phyloP scores from a whole-genome alignment of 495 filamentous ascomycete genomes.

The Articulospora tetracladia region DNA sequence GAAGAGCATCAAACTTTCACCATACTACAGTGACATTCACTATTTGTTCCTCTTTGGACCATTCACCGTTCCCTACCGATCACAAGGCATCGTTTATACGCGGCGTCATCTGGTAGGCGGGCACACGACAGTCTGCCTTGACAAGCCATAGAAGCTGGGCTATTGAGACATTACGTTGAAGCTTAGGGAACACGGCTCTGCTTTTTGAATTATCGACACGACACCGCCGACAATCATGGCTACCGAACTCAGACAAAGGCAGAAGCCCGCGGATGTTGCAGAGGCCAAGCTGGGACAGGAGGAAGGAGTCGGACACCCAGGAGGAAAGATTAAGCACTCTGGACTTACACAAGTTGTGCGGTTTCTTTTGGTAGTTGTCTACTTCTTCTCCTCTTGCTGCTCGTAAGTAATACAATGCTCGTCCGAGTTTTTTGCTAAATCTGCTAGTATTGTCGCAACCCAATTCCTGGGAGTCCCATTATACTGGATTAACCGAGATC shows the following conservation, averaged over 20 bases:
- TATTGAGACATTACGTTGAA: not conserved
- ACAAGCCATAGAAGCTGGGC: not conserved
- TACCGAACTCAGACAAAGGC: conserved; percentile 17
- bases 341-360: conserved; percentile 60
- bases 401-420: conserved; percentile 17
- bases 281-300: not conserved
- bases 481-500: conserved; percentile 63
- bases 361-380: conserved; percentile 57
- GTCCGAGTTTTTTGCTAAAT: not conserved
- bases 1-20: too few species aligned
- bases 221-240: conserved; percentile 13
- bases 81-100: not conserved
- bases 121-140: not conserved
- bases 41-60: too few species aligned
- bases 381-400: conserved; percentile 51
- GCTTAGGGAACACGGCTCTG: not conserved
- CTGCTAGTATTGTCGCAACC: conserved; percentile 52
- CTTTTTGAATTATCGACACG: not conserved
- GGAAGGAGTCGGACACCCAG: conserved; percentile 43
- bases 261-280: not conserved
- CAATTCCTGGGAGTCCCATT: conserved; percentile 68
- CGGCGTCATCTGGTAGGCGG: not conserved
- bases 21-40: too few species aligned
- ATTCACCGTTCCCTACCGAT: too few species aligned
- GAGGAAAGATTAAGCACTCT: conserved; percentile 65